Base-by-base conservation (phyloP, 371 early-diverging fungal genomes). In the Mortierella sp. region DNA sequence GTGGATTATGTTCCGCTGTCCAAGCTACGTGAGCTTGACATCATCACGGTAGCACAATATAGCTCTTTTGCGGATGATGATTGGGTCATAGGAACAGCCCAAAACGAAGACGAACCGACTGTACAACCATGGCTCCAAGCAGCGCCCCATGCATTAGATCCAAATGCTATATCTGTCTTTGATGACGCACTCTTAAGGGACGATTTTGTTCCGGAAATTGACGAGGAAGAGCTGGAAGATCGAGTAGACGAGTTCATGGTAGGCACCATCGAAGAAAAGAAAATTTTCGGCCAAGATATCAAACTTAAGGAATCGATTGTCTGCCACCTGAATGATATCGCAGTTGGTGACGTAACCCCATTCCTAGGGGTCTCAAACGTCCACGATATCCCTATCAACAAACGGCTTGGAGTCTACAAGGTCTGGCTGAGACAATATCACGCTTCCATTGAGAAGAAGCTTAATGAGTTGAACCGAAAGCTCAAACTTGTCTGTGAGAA, bases 201-300 rank as follows among this genome's bases (percentile, higher is more conserved):
- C 11, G 86, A 88, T 25, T 83, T 86, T 23, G 68, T 80, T 0
- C 84, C 84, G 4, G 66, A 84, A 43, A 82, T 87, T 44, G 90
- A 89, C 59, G 88, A 88, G 57, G 90, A 90, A 18, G 85, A 87
- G 28, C 30, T 87, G 0, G 58, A 82, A 25, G 88, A 87, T 7
- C 73, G 84, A 2, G 72, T 72, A 4, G 81, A 75, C n/a, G 86
- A 85, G 45, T 89, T 82, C 50, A 81, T 68, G 59, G 84, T 81
- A 18, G 84, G 83, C 21, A 74, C 73, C n/a, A 64, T 61, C n/a
- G 85, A 84, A 3, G 57, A 62, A 47, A 26, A 46, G 28, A 72
- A 48, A 26, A 75, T 75, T 37, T 75, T 74, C 18, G 69, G 74
- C n/a, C 55, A 57, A 0, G 68, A 66, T 30, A 82, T 84, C 55